phyloP scores from a whole-genome alignment of 495 filamentous ascomycete species.

The Penicillium roqueforti region DNA sequence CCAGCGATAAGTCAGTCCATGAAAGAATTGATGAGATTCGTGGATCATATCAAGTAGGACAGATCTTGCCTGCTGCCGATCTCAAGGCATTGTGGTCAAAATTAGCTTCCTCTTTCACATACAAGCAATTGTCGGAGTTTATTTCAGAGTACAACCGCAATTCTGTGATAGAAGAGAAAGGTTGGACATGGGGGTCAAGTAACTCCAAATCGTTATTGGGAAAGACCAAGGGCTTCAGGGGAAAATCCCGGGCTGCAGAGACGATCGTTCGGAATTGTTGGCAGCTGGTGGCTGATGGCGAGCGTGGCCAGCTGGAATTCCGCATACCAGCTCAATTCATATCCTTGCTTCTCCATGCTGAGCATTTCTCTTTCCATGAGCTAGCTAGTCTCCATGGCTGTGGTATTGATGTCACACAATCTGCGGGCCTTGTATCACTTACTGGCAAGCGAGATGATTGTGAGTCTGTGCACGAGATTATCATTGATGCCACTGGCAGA shows the following conservation, averaged over 20 bases:
- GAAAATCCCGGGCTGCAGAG: conserved; percentile 35
- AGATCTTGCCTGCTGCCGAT: conserved; percentile 24
- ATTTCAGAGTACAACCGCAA: conserved; percentile 6
- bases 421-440: conserved; percentile 36
- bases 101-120: conserved; percentile 34
- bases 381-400: conserved; percentile 38
- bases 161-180: background rate
- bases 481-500: conserved; percentile 34
- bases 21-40: conserved; percentile 28
- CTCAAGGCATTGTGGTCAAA: conserved; percentile 28
- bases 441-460: conserved; percentile 37
- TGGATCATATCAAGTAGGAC: conserved; percentile 9
- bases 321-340: conserved; percentile 24
- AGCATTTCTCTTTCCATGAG: conserved; percentile 42
- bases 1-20: conserved; percentile 8
- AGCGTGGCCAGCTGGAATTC: conserved; percentile 43
- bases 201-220: conserved; percentile 1
- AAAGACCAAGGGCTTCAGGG: conserved; percentile 18
- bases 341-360: conserved; percentile 27
- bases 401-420: conserved; percentile 39
- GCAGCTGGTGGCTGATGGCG: conserved; percentile 34
- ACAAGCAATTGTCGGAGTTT: conserved; percentile 33
- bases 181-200: conserved; percentile 26
- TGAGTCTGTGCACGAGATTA: conserved; percentile 38
- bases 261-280: conserved; percentile 43